A percentile compares a stretch with the other conserved stretches of the same genome.
Evolutionary conservation across 208 protist genomes (phyloP).

Genomic region (Crithidia bombi): DNA sequence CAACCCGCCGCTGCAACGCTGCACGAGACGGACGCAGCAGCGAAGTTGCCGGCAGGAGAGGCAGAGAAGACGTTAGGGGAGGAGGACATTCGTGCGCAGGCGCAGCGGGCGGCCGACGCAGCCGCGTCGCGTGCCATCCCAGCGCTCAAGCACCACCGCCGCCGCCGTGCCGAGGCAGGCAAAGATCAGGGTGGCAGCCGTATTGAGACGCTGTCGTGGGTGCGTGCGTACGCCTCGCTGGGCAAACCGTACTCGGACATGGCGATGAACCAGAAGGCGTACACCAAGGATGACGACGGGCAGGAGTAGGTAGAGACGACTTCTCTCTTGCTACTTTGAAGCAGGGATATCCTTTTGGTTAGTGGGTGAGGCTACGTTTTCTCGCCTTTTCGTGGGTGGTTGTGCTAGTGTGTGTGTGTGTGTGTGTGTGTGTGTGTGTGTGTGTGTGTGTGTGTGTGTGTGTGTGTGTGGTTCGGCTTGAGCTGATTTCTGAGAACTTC

Average conservation of each 20-base stretch:
- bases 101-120: constrained; percentile 26
- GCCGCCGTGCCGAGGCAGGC: constrained; percentile 17
- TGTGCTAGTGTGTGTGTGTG: too few relatives aligned
- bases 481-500: too few relatives aligned
- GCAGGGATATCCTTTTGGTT: too few relatives aligned
- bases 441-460: too few relatives aligned
- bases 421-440: too few relatives aligned
- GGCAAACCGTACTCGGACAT: constrained; percentile 59
- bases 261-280: constrained; percentile 44
- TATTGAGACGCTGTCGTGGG: constrained; percentile 48
- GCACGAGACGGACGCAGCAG: neutral
- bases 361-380: too few relatives aligned
- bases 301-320: constrained; percentile 10
- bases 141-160: constrained; percentile 25
- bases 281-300: constrained; percentile 25
- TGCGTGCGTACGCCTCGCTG: constrained; percentile 59
- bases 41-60: neutral
- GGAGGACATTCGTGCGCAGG: constrained; percentile 21
- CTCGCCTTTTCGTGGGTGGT: too few relatives aligned
- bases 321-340: neutral
- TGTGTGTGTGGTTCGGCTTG: too few relatives aligned
- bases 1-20: neutral
- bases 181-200: constrained; percentile 15
- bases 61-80: neutral
- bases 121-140: constrained; percentile 10